A percentile compares a stretch with the other conserved stretches of the same genome.
phyloP scores from a whole-genome alignment of 495 filamentous ascomycete genomes.

The Beverwykella pulmonaria region DNA sequence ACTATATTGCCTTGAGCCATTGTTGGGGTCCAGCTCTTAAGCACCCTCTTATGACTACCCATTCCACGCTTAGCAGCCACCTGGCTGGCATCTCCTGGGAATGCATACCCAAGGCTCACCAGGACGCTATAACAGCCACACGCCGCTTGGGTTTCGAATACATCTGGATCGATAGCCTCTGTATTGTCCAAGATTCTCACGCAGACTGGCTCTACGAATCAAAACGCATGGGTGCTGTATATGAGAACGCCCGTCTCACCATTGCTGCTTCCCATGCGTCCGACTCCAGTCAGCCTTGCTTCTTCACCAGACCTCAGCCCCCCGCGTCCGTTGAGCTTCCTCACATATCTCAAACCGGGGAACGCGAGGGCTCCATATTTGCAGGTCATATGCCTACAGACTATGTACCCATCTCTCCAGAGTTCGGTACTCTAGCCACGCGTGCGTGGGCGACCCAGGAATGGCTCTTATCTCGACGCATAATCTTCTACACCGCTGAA shows the following conservation, averaged over 20 bases:
- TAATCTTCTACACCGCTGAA: conserved; percentile 24
- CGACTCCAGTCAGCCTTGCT: conserved; percentile 25
- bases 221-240: conserved; percentile 22
- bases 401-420: conserved; percentile 18
- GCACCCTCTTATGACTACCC: conserved; percentile 25
- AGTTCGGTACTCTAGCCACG: conserved; percentile 10
- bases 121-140: conserved; percentile 22
- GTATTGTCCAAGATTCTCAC: conserved; percentile 26
- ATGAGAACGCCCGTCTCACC: conserved; percentile 23
- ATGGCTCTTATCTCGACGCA: conserved; percentile 27
- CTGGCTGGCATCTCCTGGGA: conserved; percentile 10
- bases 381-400: conserved; percentile 15
- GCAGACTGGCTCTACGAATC: conserved; percentile 27
- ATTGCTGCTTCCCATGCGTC: conserved; percentile 31
- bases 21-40: conserved; percentile 17
- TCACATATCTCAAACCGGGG: conserved; percentile 8
- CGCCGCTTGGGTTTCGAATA: conserved; percentile 20
- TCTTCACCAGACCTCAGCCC: conserved; percentile 16
- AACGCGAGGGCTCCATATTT: conserved; percentile 17
- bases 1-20: conserved; percentile 22
- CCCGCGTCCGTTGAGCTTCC: conserved; percentile 13
- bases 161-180: conserved; percentile 31
- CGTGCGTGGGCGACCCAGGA: conserved; percentile 28
- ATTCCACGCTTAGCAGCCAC: not conserved
- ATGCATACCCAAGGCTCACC: conserved; percentile 9